Evolutionary conservation across 2,329 filamentous ascomycete species (phyloP), one percentile per base, ranked within the genome.

Genomic region (Diplodia seriata): DNA sequence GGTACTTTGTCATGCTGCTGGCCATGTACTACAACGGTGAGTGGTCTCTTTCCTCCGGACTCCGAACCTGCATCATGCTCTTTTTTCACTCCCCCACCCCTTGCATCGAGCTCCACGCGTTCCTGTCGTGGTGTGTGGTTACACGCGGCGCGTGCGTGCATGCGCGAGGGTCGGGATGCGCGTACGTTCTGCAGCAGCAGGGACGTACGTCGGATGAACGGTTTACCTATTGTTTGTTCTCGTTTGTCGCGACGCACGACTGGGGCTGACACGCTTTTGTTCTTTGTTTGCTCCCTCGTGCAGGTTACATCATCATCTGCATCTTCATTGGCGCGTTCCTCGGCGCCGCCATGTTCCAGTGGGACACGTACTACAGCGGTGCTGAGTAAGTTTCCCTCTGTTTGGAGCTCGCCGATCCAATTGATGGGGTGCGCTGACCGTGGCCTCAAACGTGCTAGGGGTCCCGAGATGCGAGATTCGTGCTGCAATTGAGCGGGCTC

Each of bases 1-100:
- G 90, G 2, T 95, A 94, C 76, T 87, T 94, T 72, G 79, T 94
- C 73, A 94, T 95, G 91, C 79, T 91, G 81, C 74, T 89, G 36
- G 84, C 86, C 20, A 89, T 89, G 86, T 88, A 88, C 70, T 89
- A 85, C 77, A 89, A 89, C 68, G 85, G 59, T 63, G 47, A 63
- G 59, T 63, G 14, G 15, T 43, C 36, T 29, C 47, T 3, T 26
- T 26, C 14, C 51, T 18, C 23, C 23, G 49, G 7, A 51, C 49
- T 51, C 20, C 49, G 23, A 36, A 36, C 11, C 8, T 49, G 15
- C 43, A 47, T 47, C n/a, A 18, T 18, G 49, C 49, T 14, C 23
- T 26, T 26, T 26, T 26, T 26, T 2, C 15, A 4, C 53, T 38
- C 1, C 8, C 8, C 31, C 9, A 8, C 12, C 29, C 23, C 29